Conservation (phyloP, 805 yeast species). For the Schizosaccharomyces pombe region DNA sequence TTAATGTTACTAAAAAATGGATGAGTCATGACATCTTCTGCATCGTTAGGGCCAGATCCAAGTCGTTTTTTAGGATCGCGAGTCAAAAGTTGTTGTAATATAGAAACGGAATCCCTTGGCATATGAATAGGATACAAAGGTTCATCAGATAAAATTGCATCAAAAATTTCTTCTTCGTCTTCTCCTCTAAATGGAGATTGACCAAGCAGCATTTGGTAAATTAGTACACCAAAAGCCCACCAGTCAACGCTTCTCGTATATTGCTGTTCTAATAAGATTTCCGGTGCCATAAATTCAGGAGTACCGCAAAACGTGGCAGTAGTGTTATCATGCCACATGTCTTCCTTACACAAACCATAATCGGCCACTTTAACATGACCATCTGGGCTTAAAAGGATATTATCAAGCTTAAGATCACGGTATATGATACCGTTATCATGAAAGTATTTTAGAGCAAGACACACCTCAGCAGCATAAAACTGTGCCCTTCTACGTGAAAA, state of each 20-base stretch:
- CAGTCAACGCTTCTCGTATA: slow-evolving; percentile 92
- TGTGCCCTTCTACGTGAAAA: slow-evolving; percentile 81
- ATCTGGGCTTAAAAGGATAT: slow-evolving; percentile 62
- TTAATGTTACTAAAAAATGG: slow-evolving; percentile 76
- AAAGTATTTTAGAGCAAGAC: slow-evolving; percentile 71
- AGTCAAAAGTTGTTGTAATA: slow-evolving; percentile 70
- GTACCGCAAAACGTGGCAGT: slow-evolving; percentile 96
- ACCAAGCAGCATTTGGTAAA: slow-evolving; percentile 88
- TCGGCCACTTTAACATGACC: slow-evolving; percentile 96
- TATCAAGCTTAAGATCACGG: slow-evolving; percentile 88
- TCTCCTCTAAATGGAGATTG: slow-evolving; percentile 96
- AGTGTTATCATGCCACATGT: slow-evolving; percentile 62
- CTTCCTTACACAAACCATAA: slow-evolving; percentile 90
- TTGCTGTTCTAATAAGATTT: slow-evolving; percentile 74
- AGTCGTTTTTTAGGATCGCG: slow-evolving; percentile 68
- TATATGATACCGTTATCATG: slow-evolving; percentile 91
- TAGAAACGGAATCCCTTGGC: slow-evolving; percentile 90
- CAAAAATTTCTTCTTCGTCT: slow-evolving; percentile 88
- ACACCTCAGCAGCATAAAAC: slow-evolving; percentile 90
- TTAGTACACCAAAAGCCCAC: slow-evolving; percentile 98
- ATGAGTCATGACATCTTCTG: slow-evolving; percentile 82
- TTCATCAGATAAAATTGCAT: slow-evolving; percentile 88
- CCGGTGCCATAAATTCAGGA: slow-evolving; percentile 98
- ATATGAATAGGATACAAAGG: slow-evolving; percentile 90
- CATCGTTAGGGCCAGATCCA: slow-evolving; percentile 75